A percentile compares a stretch with the other conserved stretches of the same genome.
phyloP scores from a whole-genome alignment of 805 yeast species.

The Cephaloascus albidus region DNA sequence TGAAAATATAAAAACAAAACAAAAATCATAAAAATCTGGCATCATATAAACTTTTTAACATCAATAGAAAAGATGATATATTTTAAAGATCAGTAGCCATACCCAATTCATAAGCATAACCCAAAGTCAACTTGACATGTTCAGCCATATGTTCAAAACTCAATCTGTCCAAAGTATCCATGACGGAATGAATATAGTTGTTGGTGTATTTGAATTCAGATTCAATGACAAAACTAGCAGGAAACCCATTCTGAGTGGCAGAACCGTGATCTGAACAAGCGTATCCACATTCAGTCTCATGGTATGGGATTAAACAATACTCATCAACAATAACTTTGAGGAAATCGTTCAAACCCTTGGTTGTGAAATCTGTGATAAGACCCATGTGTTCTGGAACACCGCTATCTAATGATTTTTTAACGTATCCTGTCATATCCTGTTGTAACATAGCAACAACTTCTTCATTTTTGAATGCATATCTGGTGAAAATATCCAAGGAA shows the following conservation, averaged over 20 bases:
- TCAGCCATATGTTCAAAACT: conserved; percentile 73
- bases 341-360: conserved; percentile 45
- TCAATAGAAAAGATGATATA: too few relatives aligned
- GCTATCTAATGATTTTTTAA: conserved; percentile 36
- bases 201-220: conserved; percentile 54
- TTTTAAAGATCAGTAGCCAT: conserved; percentile 11
- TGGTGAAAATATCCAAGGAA: conserved; percentile 64
- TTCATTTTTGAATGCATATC: conserved; percentile 32
- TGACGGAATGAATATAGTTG: conserved; percentile 65
- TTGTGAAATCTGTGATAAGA: conserved; percentile 65
- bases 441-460: conserved; percentile 79
- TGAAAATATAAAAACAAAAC: too few relatives aligned
- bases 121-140: conserved; percentile 71
- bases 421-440: conserved; percentile 90
- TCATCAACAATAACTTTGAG: conserved; percentile 49
- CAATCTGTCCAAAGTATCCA: conserved; percentile 76
- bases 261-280: conserved; percentile 93
- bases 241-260: conserved; percentile 75
- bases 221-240: conserved; percentile 78
- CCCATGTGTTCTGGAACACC: conserved; percentile 65
- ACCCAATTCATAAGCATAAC: conserved; percentile 64
- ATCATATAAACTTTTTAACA: too few relatives aligned
- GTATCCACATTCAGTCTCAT: conserved; percentile 77
- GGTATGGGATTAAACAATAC: conserved; percentile 61
- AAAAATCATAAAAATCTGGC: too few relatives aligned